Evolutionary conservation across 352 stramenopile species (phyloP).

Genomic region (Globisporangium ultimum): DNA sequence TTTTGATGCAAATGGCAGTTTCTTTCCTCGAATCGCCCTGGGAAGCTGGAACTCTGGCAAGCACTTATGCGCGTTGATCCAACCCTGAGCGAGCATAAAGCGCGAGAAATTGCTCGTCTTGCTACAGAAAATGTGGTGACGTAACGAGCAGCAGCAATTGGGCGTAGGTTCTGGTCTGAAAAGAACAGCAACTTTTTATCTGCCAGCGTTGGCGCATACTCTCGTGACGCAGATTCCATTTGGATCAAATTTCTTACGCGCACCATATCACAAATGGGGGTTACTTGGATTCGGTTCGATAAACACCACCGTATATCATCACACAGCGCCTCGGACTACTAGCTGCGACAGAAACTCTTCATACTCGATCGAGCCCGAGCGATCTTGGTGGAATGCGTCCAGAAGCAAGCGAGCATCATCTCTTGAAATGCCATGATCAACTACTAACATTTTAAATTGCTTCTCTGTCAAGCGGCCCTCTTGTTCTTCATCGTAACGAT

Average conservation of each 20-base stretch:
- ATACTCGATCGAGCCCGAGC: constrained; percentile 52
- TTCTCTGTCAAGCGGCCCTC: constrained; percentile 28
- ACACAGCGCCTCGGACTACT: constrained; percentile 19
- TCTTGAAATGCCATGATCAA: constrained; percentile 27
- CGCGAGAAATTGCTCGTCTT: constrained; percentile 38
- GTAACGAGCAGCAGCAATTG: not conserved
- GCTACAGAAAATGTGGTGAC: constrained; percentile 7
- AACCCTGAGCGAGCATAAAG: constrained; percentile 45
- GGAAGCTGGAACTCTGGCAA: constrained; percentile 58
- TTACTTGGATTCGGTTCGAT: too few relatives aligned
- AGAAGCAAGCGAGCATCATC: constrained; percentile 30
- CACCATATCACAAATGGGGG: too few relatives aligned
- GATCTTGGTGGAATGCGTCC: constrained; percentile 38
- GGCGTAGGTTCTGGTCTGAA: not conserved
- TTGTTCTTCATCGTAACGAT: constrained; percentile 42
- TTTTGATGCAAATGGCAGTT: constrained; percentile 27
- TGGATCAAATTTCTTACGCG: not conserved
- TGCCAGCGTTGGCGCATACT: too few relatives aligned
- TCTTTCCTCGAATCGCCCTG: constrained; percentile 36
- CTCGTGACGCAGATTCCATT: not conserved
- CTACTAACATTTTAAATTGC: constrained; percentile 47
- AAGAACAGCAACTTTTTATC: not conserved
- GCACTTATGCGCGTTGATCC: constrained; percentile 67
- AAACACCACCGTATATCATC: not conserved
- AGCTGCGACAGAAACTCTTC: constrained; percentile 52